Evolutionary conservation across 352 stramenopile genomes (phyloP).

Genomic region (Phytopythium aichiense): DNA sequence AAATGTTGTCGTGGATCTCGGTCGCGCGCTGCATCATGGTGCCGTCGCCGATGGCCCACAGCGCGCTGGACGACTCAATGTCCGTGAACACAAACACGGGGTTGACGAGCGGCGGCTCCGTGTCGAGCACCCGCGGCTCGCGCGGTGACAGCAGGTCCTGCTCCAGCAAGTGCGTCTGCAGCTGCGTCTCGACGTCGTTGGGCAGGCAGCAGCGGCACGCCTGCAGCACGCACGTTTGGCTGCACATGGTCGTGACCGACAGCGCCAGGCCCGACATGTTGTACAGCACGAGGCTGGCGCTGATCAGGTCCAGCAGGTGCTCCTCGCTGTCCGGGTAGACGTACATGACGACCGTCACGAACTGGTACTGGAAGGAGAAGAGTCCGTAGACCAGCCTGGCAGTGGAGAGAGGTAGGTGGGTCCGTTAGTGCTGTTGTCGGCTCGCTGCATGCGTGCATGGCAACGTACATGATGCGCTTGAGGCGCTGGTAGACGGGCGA

Average conservation of each 20-base stretch:
- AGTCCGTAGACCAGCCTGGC: slow-evolving; percentile 48
- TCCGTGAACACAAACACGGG: slow-evolving; percentile 69
- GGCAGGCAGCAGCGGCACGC: slow-evolving; percentile 32
- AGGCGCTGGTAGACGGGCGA: slow-evolving; percentile 70
- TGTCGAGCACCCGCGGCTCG: slow-evolving; percentile 34
- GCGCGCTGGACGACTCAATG: slow-evolving; percentile 57
- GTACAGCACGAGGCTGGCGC: slow-evolving; percentile 36
- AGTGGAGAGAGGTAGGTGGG: too few relatives aligned
- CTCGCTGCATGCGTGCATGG: neutral
- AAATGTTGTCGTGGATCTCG: slow-evolving; percentile 55
- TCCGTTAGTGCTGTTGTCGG: neutral
- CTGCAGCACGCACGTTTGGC: slow-evolving; percentile 37
- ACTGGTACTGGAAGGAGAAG: slow-evolving; percentile 61
- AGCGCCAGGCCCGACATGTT: slow-evolving; percentile 36
- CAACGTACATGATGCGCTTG: slow-evolving; percentile 53
- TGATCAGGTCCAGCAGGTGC: slow-evolving; percentile 35
- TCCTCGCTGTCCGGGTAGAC: slow-evolving; percentile 20
- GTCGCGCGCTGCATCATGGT: slow-evolving; percentile 44
- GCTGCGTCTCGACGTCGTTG: slow-evolving; percentile 36
- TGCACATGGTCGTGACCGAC: slow-evolving; percentile 46
- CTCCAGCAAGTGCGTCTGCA: slow-evolving; percentile 24
- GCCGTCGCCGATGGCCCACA: slow-evolving; percentile 43
- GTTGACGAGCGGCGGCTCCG: slow-evolving; percentile 38
- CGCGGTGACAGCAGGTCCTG: slow-evolving; percentile 34
- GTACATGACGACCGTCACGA: slow-evolving; percentile 46